Base-by-base conservation (phyloP, 1,284 basidiomycete genomes). In the Sporisorium iseilematis-ciliati region DNA sequence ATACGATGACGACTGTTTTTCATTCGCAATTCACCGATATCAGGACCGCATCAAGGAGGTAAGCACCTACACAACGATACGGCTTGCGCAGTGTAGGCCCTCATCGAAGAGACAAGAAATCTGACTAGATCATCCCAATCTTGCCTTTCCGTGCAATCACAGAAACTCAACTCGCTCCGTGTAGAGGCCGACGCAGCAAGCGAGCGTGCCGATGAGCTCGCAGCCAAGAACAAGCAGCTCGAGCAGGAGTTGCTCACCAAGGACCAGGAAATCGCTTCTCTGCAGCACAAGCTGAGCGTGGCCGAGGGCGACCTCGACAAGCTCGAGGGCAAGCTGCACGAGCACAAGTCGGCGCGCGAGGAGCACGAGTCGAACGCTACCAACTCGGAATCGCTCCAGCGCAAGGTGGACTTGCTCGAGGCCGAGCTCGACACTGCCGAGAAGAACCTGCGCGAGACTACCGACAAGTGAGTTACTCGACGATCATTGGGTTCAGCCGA, bases 391-490 rank as follows among this genome's bases (percentile, higher is more conserved):
- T 89, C 88, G 62, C 88, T 98, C 57, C 85, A 86, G 60, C 89
- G 96, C 82, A 99, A 99, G 89, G 90, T 98, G 31, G 91, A 92
- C 82, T 88, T 98, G 21, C 88, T 99, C 35, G 97, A 99, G 87
- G 93, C 94, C 84, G 96, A 99, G 87, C 90, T 99, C 21, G 97
- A 99, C 85, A 90, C 90, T 57, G 92, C 95, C 23, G 97, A 99
- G 89, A 96, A 95, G 91, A 96, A 95, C 85, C 88, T 95, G 76
- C 95, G 96, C 87, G 96, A 99, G 85, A 95, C 94, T 2, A 92
- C 93, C 33, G 97, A 98, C 87, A 97, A 96, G 96, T 97, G 85
- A 82, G 93, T 89, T 11, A 38, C 35, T 16, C 35, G 12, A 38
- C 1, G 12, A 38, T 16, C 3, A 38, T 16, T 4, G 10, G 35